Evolutionary conservation across 176 grass and related monocot genomes (phyloP).

Genomic region (Oryza officinalis): DNA sequence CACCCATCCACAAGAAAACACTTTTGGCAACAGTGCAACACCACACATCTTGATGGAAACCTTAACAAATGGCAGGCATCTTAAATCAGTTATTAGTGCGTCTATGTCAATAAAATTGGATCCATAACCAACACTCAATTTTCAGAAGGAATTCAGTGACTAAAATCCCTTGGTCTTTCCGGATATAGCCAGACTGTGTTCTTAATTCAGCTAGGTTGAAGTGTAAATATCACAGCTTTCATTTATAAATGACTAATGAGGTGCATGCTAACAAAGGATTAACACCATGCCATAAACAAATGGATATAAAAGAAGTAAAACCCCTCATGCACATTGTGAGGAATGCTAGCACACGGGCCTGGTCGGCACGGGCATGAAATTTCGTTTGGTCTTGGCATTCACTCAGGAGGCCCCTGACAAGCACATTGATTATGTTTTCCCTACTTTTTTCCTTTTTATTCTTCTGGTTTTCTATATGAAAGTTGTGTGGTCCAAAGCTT

Average conservation of each 20-base stretch:
- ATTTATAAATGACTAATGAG: background rate
- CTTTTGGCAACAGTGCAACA: background rate
- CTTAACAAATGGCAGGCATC: constrained; percentile 8
- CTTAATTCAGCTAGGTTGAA: constrained; percentile 14
- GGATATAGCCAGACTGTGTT: background rate
- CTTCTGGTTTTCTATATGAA: background rate
- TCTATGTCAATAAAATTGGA: constrained; percentile 19
- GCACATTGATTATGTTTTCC: background rate
- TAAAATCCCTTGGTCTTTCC: background rate
- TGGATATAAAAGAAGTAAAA: background rate
- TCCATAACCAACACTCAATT: constrained; percentile 15
- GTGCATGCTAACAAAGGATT: background rate
- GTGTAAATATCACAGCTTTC: background rate
- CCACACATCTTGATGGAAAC: constrained; percentile 9
- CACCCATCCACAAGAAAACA: constrained; percentile 25
- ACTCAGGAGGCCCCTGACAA: background rate
- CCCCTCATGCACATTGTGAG: background rate
- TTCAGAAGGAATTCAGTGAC: background rate
- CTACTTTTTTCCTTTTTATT: background rate
- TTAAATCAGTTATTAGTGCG: background rate
- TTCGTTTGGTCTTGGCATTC: background rate
- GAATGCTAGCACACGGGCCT: background rate
- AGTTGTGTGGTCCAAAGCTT: background rate
- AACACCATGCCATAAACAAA: background rate
- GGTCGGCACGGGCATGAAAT: background rate